Conservation (phyloP, 202 grass and related monocot genomes). For the Setaria italica region DNA sequence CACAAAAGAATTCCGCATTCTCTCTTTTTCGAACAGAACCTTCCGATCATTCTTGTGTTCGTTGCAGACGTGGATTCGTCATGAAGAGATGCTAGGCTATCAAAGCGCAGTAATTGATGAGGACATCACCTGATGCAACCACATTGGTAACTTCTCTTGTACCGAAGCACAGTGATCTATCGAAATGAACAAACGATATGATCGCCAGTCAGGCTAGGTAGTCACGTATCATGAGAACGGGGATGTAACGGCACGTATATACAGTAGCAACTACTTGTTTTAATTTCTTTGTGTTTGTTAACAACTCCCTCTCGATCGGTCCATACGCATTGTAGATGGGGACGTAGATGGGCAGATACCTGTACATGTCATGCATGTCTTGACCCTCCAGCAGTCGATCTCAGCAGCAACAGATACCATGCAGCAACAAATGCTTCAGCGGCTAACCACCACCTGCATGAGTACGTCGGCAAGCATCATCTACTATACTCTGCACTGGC, state of each 20-base stretch:
- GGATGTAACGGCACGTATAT: slow-evolving; percentile 21
- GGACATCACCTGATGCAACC: no score
- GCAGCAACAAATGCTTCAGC: slow-evolving; percentile 10
- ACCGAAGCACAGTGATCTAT: no score
- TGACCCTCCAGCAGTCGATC: neutral
- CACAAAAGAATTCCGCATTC: no score
- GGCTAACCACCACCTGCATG: slow-evolving; percentile 16
- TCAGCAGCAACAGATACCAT: neutral
- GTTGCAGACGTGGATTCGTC: no score
- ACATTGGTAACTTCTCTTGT: no score
- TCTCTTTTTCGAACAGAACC: no score
- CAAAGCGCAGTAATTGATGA: no score
- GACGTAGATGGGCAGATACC: neutral
- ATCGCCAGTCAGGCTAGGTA: neutral
- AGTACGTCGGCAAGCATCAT: neutral
- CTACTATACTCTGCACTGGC: neutral
- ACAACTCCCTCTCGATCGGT: no score
- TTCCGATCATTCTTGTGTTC: no score
- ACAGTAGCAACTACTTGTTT: neutral
- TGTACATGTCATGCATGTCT: no score
- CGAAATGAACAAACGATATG: neutral
- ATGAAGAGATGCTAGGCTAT: neutral
- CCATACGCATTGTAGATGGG: no score
- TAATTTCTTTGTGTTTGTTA: neutral
- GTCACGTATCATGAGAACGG: neutral